Evolutionary conservation across 1,284 basidiomycete species (phyloP), one percentile per base, ranked within the genome.

Genomic region (Cutaneotrichosporon curvatum): DNA sequence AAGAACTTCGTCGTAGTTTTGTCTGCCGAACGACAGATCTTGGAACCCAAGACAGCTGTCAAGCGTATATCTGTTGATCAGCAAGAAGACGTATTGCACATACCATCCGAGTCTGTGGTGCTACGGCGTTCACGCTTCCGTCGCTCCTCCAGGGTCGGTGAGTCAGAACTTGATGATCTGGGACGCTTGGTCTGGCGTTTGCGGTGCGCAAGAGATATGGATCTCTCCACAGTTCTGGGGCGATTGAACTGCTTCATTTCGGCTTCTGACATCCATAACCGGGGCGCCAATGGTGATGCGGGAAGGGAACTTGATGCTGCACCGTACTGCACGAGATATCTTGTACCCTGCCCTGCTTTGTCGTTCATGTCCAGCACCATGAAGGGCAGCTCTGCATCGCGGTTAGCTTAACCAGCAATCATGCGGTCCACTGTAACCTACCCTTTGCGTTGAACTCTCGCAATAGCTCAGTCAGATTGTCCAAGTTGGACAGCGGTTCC

Each of bases 401-500:
- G 25, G 7, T 28, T n/a, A n/a, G n/a, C n/a, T n/a, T n/a, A n/a
- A n/a, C n/a, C n/a, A n/a, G n/a, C n/a, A n/a, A n/a, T n/a, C n/a
- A n/a, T n/a, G n/a, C n/a, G n/a, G n/a, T n/a, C n/a, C n/a, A n/a
- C n/a, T n/a, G n/a, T n/a, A n/a, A 28, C 25, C 41, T 43, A 61
- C 62, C 47, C 28, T 37, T 37, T 1, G 33, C 16, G 22, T 65
- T 57, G 36, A 63, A 80, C 19, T 73, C 73, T 28, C 67, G 47
- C 8, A 80, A 61, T 7, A 1, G 74, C 25, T 28, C 73, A 3
- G 78, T 77, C 57, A 81, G 79, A 5, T 55, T 38, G 45, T 72
- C 40, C 19, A 84, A 65, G 19, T 66, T 70, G 3, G 55, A 56
- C 53, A 74, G 75, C 18, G 74, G 74, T 59, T 83, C 81, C 82